These are phyloP conservation scores for Cylindrotheca fusiformis DNA, from an alignment of 108 stramenopile species.

Conservation along the genomic window DNA sequence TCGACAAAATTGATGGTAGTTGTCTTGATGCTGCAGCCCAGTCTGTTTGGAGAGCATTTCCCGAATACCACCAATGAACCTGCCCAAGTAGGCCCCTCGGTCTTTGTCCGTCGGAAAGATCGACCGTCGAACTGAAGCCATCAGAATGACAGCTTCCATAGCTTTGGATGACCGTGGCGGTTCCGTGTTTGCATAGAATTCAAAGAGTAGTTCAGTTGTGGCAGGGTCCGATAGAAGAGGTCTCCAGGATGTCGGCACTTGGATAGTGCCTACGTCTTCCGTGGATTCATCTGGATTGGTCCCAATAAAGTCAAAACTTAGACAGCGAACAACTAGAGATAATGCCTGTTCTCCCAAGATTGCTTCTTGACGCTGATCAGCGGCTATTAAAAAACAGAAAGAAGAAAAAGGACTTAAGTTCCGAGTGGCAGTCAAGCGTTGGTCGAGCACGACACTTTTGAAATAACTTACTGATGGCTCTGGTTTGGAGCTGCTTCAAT, in stretches of 20 bases:
- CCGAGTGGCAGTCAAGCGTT: background rate
- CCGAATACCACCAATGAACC: constrained; percentile 84
- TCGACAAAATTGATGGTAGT: constrained; percentile 98
- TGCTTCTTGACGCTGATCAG: constrained; percentile 69
- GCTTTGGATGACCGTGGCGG: constrained; percentile 88
- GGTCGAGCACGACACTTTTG: background rate
- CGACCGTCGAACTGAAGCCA: constrained; percentile 86
- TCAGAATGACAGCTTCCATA: constrained; percentile 91
- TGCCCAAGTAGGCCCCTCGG: constrained; percentile 84
- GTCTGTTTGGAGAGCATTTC: constrained; percentile 88
- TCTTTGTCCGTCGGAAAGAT: constrained; percentile 95
- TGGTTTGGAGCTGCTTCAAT: constrained; percentile 86
- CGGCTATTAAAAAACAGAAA: constrained; percentile 35
- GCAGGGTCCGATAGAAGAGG: constrained; percentile 81
- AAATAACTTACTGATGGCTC: constrained; percentile 70
- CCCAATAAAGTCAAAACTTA: constrained; percentile 98
- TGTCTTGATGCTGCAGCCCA: constrained; percentile 94
- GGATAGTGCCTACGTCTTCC: constrained; percentile 97
- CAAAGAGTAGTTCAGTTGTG: constrained; percentile 88
- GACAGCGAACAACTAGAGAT: constrained; percentile 81
- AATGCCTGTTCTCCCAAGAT: constrained; percentile 86
- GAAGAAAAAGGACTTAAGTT: constrained; percentile 4
- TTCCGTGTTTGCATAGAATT: constrained; percentile 94
- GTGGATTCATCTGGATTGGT: constrained; percentile 98
- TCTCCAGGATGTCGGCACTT: constrained; percentile 95